Evolutionary conservation across 306 rosid species (phyloP), one percentile per base, ranked within the genome.

Genomic region (Betula pendula): DNA sequence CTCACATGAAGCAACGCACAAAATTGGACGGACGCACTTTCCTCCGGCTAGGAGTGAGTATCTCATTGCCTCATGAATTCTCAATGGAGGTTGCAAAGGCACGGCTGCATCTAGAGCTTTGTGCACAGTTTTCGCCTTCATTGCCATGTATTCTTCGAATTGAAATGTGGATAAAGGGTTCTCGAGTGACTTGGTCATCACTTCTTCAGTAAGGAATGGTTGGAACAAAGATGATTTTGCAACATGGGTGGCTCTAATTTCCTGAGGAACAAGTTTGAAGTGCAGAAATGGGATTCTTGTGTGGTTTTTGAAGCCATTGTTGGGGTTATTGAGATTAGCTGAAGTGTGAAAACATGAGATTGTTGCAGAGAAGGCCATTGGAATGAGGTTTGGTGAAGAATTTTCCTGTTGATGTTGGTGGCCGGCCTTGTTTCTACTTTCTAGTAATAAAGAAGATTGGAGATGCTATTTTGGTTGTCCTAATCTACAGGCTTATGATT

Each of bases 1-100:
- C 47, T 85, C 85, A 59, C 83, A 85, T 0, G 83, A 71, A 67
- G 88, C 79, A 9, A 85, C 43, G n/a, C 76, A 85, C 44, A 81
- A 38, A 53, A 81, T 17, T 2, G 83, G 85, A 15, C 85, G 65
- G 22, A 85, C 68, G 20, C 83, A 68, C 70, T 84, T 77, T 33
- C 76, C 88, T 0, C 71, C 43, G 0, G 72, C 71, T 14, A 76
- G 50, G 70, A 78, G 81, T 3, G 85, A 74, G 55, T 84, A 81
- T 53, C 83, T 71, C 83, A 78, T 78, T 22, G 88, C 88, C 56
- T 80, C 71, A 8, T 62, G 74, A 77, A 81, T 79, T 55, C 52
- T 71, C 63, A 35, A 6, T 24, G 85, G 86, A 51, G 58, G 62
- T 9, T 71, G 78, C 74, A 78, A 22, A 2, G 88, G 88, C 49